Evolutionary conservation across 2,329 filamentous ascomycete genomes (phyloP), one percentile per base, ranked within the genome.

Genomic region (Penicillium sp.): DNA sequence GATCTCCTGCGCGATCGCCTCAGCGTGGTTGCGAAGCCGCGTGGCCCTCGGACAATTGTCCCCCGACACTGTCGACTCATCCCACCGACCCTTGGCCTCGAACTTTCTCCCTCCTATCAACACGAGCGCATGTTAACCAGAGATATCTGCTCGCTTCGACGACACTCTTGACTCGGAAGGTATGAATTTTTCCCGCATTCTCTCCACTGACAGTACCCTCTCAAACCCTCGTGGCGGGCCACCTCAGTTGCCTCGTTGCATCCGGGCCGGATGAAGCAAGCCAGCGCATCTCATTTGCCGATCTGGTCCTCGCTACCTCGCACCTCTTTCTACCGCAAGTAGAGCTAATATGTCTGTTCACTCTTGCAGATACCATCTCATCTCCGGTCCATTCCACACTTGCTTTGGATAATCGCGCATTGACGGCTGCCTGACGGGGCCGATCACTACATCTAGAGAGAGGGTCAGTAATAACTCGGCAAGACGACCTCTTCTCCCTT

Each of bases 51-150:
- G 55, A 58, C 57, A 57, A 22, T 62, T 60, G 46, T 61, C 42
- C 61, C 60, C 68, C 63, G 59, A 65, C 38, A 40, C 56, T 37
- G 58, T 61, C 64, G 59, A 66, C 60, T 64, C 59, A 65, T 67
- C 60, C 57, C 58, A 60, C 55, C 53, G 43, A 26, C 19, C 25
- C 28, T 35, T 19, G 16, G 16, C 38, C 52, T 60, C 52, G 35
- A 45, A 38, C 38, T 57, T 52, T 51, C 22, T 38, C 22, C 16
- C 42, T 57, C 53, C 55, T 25, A 10, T 28, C 45, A 37, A 22
- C 45, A 33, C 33, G 37, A 40, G 38, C 38, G 22, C 26, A 26
- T 40, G 35, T 45, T 52, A 43, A 43, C 55, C 14, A 46, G 26
- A 52, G 48, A 45, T 38, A 19, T 43, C 48, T 52, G 16, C 22